These are phyloP conservation scores for Oidium heveae DNA, from an alignment of 2,329 filamentous ascomycete genomes.

Conservation along the genomic window DNA sequence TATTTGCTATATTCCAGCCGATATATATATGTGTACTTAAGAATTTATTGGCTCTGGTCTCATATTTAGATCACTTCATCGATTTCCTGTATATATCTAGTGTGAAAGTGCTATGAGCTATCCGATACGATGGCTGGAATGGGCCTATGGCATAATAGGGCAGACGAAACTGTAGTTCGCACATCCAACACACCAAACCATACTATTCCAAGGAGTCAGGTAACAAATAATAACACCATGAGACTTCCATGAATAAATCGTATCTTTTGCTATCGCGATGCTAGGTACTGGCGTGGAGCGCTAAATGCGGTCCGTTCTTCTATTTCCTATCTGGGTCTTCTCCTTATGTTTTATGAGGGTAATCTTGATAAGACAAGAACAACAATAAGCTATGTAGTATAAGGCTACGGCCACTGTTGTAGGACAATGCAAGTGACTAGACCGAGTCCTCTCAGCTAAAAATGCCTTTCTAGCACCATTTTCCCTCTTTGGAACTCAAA, in stretches of 20 bases:
- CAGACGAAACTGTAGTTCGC: neutral
- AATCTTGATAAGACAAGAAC: slow-evolving; percentile 45
- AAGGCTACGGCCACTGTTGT: slow-evolving; percentile 15
- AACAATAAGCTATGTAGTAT: slow-evolving; percentile 35
- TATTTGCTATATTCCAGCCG: no score
- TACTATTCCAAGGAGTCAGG: slow-evolving; percentile 7
- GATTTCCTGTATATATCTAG: no score
- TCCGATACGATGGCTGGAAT: no score
- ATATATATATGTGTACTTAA: no score
- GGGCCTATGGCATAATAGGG: no score
- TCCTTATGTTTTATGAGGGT: slow-evolving; percentile 36
- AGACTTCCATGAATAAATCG: slow-evolving; percentile 16
- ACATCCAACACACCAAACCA: neutral
- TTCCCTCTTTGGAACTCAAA: neutral
- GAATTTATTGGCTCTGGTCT: no score
- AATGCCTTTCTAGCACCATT: slow-evolving; percentile 1
- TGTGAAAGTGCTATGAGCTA: no score
- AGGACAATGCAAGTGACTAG: slow-evolving; percentile 12
- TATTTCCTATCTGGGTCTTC: slow-evolving; percentile 21
- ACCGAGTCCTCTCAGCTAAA: slow-evolving; percentile 4
- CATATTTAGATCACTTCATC: no score
- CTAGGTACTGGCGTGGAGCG: slow-evolving; percentile 41
- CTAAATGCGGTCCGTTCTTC: slow-evolving; percentile 28
- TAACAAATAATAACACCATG: slow-evolving; percentile 14
- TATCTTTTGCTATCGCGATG: slow-evolving; percentile 50